phyloP scores from a whole-genome alignment of 768 basidiomycete genomes.

The Mycena maculata region DNA sequence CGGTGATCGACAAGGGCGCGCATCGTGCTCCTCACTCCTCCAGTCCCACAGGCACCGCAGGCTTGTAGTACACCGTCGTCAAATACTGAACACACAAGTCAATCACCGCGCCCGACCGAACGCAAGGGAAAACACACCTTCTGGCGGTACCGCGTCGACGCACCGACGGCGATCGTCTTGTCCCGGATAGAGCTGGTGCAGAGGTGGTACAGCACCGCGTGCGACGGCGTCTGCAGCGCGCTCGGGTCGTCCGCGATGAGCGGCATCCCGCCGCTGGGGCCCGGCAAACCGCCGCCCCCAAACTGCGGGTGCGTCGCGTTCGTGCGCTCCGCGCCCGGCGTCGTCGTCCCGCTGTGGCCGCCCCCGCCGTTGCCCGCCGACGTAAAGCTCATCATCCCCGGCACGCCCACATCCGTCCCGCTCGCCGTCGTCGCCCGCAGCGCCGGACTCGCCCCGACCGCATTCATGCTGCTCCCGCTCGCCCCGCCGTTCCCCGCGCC shows the following conservation, averaged over 20 bases:
- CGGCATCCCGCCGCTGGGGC: slow-evolving; percentile 11
- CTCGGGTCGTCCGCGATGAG: slow-evolving; percentile 75
- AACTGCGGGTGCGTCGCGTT: slow-evolving; percentile 25
- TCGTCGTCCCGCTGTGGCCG: neutral
- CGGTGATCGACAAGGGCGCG: too few relatives aligned
- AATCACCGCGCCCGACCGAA: neutral
- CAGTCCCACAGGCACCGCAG: slow-evolving; percentile 46
- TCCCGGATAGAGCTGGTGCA: slow-evolving; percentile 84
- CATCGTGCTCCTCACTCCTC: too few relatives aligned
- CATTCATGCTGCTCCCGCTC: slow-evolving; percentile 47
- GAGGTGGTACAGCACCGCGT: slow-evolving; percentile 82
- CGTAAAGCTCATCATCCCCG: slow-evolving; percentile 31
- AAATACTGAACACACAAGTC: slow-evolving; percentile 59
- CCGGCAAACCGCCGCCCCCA: slow-evolving; percentile 1
- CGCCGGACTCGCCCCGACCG: slow-evolving; percentile 34
- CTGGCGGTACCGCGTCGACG: slow-evolving; percentile 78
- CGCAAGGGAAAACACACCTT: slow-evolving; percentile 60
- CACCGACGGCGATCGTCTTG: slow-evolving; percentile 80
- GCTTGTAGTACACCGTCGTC: slow-evolving; percentile 80
- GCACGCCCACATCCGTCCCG: slow-evolving; percentile 50
- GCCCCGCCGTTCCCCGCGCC: slow-evolving; percentile 22
- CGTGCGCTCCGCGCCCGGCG: neutral
- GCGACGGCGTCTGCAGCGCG: slow-evolving; percentile 81
- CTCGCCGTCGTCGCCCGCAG: slow-evolving; percentile 51
- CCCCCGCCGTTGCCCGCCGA: neutral